Percentiles rank a stretch among this genome's conserved stretches.
phyloP scores from a whole-genome alignment of 2,329 filamentous ascomycete genomes.

The Fusarium nygamai region DNA sequence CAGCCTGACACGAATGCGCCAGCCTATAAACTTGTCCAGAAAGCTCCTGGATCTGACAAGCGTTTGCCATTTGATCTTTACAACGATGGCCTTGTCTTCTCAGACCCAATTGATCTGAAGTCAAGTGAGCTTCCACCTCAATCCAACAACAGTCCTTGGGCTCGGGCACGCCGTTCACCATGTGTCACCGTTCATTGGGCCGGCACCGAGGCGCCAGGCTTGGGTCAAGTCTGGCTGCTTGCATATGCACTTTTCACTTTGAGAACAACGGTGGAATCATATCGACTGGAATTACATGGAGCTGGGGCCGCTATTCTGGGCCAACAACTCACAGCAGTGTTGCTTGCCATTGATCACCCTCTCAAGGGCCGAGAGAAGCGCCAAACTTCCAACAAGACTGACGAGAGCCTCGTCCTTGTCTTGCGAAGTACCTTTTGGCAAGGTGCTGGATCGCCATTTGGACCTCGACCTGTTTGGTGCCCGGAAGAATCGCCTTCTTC shows the following conservation, averaged over 20 bases:
- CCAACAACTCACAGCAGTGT: constrained; percentile 56
- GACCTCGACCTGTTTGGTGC: constrained; percentile 70
- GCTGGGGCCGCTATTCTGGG: constrained; percentile 47
- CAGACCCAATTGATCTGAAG: constrained; percentile 58
- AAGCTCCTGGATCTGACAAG: constrained; percentile 41
- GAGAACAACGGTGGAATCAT: constrained; percentile 57
- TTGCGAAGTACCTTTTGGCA: constrained; percentile 73
- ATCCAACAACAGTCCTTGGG: constrained; percentile 67
- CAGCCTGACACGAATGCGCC: constrained; percentile 28
- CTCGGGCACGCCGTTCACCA: constrained; percentile 63
- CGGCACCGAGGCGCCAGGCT: constrained; percentile 51
- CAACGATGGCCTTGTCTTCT: constrained; percentile 54
- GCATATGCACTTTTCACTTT: constrained; percentile 63
- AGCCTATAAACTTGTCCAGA: constrained; percentile 51
- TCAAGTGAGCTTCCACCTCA: constrained; percentile 59
- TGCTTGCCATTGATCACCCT: constrained; percentile 62
- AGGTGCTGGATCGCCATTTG: constrained; percentile 74
- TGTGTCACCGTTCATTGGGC: constrained; percentile 58
- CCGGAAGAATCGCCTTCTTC: constrained; percentile 55
- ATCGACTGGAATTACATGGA: constrained; percentile 59
- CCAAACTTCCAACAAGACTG: constrained; percentile 31
- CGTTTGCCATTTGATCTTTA: constrained; percentile 45
- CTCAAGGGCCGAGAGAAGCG: constrained; percentile 47
- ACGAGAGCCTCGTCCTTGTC: constrained; percentile 52
- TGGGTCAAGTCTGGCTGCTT: constrained; percentile 64